Percentiles rank a stretch among this genome's conserved stretches.
Conservation (phyloP, 345 rosid species). For the Eucalyptus polyanthemos region DNA sequence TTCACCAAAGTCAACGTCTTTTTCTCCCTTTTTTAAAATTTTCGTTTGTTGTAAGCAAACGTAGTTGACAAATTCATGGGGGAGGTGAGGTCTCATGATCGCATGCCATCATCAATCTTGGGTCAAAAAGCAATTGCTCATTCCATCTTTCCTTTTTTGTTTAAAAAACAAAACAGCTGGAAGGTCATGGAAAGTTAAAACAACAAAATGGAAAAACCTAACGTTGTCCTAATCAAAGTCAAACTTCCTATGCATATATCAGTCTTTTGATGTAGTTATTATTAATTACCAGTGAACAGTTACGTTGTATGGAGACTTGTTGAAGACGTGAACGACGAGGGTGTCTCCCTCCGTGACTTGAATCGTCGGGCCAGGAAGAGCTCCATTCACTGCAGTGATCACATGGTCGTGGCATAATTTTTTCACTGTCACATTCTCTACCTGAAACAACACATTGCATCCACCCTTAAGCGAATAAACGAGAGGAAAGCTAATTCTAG, state of each 20-base stretch:
- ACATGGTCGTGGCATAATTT: conserved; percentile 47
- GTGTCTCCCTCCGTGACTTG: conserved; percentile 64
- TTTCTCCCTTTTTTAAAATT: not conserved
- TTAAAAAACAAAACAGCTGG: not conserved
- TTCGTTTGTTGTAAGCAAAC: not conserved
- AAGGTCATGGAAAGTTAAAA: not conserved
- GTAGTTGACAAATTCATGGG: not conserved
- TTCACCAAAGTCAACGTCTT: not conserved
- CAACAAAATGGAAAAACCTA: not conserved
- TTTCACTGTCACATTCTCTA: conserved; percentile 40
- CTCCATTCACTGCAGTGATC: conserved; percentile 64
- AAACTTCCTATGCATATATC: not conserved
- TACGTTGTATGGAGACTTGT: conserved; percentile 73
- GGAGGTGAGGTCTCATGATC: not conserved
- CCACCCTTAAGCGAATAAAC: not conserved
- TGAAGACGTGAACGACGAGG: conserved; percentile 60
- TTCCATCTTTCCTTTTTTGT: not conserved
- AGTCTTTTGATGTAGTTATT: not conserved
- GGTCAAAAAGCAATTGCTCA: not conserved
- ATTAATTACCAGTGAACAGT: conserved; percentile 71
- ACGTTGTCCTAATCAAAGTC: not conserved
- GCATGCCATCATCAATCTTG: not conserved
- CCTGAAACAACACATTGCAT: conserved; percentile 19
- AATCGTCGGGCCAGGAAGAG: conserved; percentile 69
- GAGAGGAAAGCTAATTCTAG: not conserved